Evolutionary conservation across 1,284 basidiomycete genomes (phyloP).

Genomic region (Cutaneotrichosporon daszewskae): DNA sequence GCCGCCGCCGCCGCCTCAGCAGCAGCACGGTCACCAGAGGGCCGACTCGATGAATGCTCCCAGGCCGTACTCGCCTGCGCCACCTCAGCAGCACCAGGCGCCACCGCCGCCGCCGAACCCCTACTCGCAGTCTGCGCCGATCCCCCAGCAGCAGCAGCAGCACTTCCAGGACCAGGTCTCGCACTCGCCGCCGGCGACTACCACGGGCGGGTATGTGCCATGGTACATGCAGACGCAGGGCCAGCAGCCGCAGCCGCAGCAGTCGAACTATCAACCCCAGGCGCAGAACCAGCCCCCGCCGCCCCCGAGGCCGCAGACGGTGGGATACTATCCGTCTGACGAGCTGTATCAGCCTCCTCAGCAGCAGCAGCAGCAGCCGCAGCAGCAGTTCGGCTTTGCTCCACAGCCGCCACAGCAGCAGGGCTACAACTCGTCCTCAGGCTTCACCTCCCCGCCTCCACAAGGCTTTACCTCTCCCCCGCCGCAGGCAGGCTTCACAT

Average conservation of each 20-base stretch:
- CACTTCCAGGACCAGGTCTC: background rate
- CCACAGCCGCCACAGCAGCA: background rate
- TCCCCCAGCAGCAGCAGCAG: constrained; percentile 5
- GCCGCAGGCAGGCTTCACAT: too few species aligned
- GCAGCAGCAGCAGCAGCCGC: constrained; percentile 9
- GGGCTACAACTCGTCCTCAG: too few species aligned
- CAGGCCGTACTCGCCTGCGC: constrained; percentile 6
- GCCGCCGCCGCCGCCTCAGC: too few species aligned
- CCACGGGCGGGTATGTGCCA: constrained; percentile 31
- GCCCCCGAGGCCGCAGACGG: constrained; percentile 17
- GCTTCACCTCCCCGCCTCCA: too few species aligned
- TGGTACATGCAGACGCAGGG: constrained; percentile 42
- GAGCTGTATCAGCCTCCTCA: constrained; percentile 32
- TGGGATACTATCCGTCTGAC: constrained; percentile 43
- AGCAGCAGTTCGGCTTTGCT: constrained; percentile 1
- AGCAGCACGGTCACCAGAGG: background rate
- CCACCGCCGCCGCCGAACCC: constrained; percentile 1
- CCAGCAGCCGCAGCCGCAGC: constrained; percentile 15
- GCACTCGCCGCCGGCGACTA: constrained; percentile 7
- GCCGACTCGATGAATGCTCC: background rate
- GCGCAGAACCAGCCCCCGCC: constrained; percentile 7
- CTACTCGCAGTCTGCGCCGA: constrained; percentile 7
- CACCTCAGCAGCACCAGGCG: constrained; percentile 4
- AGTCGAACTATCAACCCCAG: constrained; percentile 5
- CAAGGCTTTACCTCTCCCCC: too few species aligned